Conservation (phyloP, 305 asterid species). For the Ilex paraguariensis region DNA sequence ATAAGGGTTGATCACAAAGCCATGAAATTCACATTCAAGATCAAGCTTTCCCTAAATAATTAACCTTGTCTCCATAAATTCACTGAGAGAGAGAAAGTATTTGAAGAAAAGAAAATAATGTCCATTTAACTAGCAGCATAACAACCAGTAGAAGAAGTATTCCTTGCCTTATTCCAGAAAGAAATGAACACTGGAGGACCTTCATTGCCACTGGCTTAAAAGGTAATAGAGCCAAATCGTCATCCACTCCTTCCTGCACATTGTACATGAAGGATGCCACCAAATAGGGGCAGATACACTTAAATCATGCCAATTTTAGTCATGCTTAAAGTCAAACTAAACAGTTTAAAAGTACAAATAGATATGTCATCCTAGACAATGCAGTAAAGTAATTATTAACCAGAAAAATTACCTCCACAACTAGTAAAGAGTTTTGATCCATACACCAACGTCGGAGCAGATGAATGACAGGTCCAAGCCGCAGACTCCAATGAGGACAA, state of each 20-base stretch:
- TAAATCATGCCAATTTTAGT: not conserved
- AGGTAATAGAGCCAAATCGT: constrained; percentile 58
- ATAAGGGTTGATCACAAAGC: no score
- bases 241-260: constrained; percentile 62
- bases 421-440: constrained; percentile 68
- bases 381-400: no score
- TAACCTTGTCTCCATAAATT: no score
- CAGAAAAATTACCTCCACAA: constrained; percentile 58
- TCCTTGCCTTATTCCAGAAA: constrained; percentile 69
- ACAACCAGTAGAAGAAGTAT: constrained; percentile 4
- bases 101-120: no score
- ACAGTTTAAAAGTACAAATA: not conserved
- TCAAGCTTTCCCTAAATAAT: no score
- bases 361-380: not conserved
- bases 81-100: no score
- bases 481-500: constrained; percentile 94
- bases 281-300: constrained; percentile 1
- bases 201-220: constrained; percentile 75
- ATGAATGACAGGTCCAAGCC: constrained; percentile 84
- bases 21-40: no score
- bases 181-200: constrained; percentile 75
- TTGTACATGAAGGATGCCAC: constrained; percentile 1
- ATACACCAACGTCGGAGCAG: constrained; percentile 67
- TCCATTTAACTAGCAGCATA: no score
- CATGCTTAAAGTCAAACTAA: no score